Conservation (phyloP, 1,139 yeast species). For the Yamadazyma pseudoaaseri region DNA sequence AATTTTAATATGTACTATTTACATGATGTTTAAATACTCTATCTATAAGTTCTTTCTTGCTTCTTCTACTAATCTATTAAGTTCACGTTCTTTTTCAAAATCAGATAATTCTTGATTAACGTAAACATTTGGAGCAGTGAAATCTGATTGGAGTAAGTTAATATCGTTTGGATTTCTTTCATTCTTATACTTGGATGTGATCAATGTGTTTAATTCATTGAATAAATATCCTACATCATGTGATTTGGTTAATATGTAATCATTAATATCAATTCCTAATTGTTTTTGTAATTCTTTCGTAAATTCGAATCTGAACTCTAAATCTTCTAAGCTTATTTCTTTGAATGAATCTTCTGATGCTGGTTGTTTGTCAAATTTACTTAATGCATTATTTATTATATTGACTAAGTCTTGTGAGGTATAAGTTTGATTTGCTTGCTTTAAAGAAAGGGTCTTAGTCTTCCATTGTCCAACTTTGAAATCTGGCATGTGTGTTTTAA, state of each 20-base stretch:
- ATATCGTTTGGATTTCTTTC: slow-evolving; percentile 77
- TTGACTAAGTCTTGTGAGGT: slow-evolving; percentile 22
- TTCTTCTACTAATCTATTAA: slow-evolving; percentile 30
- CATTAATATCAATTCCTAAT: slow-evolving; percentile 69
- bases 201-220: slow-evolving; percentile 39
- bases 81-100: slow-evolving; percentile 28
- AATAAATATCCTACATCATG: slow-evolving; percentile 47
- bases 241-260: slow-evolving; percentile 53
- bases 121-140: slow-evolving; percentile 48
- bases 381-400: slow-evolving; percentile 27
- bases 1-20: slow-evolving; percentile 9
- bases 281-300: slow-evolving; percentile 56
- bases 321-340: slow-evolving; percentile 36
- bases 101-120: slow-evolving; percentile 43
- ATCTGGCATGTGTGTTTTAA: slow-evolving; percentile 33
- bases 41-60: slow-evolving; percentile 23
- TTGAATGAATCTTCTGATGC: slow-evolving; percentile 14
- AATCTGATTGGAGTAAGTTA: slow-evolving; percentile 41
- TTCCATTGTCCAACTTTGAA: slow-evolving; percentile 41
- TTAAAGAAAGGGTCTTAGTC: slow-evolving; percentile 19
- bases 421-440: slow-evolving; percentile 32
- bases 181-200: slow-evolving; percentile 50
- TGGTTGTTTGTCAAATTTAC: slow-evolving; percentile 19
- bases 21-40: slow-evolving; percentile 7
- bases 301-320: slow-evolving; percentile 57